Conservation (phyloP, 805 yeast genomes). For the Brettanomyces custersianus region DNA sequence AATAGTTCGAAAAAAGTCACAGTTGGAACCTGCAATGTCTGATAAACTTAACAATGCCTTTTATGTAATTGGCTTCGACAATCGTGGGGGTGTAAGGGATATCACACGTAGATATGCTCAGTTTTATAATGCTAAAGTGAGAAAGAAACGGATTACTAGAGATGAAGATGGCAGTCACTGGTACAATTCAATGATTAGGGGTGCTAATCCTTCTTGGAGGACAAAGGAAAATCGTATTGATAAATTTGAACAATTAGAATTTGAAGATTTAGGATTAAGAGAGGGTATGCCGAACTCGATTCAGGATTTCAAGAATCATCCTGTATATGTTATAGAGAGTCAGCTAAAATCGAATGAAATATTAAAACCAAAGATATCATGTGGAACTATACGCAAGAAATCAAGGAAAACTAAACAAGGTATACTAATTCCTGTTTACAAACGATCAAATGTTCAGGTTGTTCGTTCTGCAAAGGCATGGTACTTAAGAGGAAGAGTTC, state of each 20-base stretch:
- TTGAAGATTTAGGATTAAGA: constrained; percentile 47
- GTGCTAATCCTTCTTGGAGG: constrained; percentile 20
- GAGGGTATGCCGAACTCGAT: constrained; percentile 87
- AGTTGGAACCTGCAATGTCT: constrained; percentile 53
- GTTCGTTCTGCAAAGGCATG: constrained; percentile 76
- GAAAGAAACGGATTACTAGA: constrained; percentile 62
- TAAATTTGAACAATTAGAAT: constrained; percentile 50
- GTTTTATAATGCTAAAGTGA: constrained; percentile 61
- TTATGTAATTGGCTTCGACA: constrained; percentile 74
- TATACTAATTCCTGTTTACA: constrained; percentile 51
- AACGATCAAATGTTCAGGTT: constrained; percentile 50
- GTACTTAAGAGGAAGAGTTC: constrained; percentile 71
- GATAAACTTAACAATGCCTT: constrained; percentile 51
- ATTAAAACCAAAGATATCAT: constrained; percentile 54
- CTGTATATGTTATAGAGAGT: constrained; percentile 69
- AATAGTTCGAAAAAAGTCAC: constrained; percentile 41
- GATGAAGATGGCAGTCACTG: constrained; percentile 49
- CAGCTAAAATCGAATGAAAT: constrained; percentile 70
- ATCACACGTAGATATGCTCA: constrained; percentile 78
- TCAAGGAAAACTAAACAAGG: constrained; percentile 29
- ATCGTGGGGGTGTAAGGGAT: constrained; percentile 58
- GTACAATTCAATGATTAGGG: constrained; percentile 42
- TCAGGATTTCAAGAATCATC: constrained; percentile 81
- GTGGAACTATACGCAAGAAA: constrained; percentile 58
- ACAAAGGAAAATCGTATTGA: constrained; percentile 28